A percentile compares a stretch with the other conserved stretches of the same genome.
phyloP scores from a whole-genome alignment of 2,329 filamentous ascomycete genomes.

The Ophiostoma triangulosporum region DNA sequence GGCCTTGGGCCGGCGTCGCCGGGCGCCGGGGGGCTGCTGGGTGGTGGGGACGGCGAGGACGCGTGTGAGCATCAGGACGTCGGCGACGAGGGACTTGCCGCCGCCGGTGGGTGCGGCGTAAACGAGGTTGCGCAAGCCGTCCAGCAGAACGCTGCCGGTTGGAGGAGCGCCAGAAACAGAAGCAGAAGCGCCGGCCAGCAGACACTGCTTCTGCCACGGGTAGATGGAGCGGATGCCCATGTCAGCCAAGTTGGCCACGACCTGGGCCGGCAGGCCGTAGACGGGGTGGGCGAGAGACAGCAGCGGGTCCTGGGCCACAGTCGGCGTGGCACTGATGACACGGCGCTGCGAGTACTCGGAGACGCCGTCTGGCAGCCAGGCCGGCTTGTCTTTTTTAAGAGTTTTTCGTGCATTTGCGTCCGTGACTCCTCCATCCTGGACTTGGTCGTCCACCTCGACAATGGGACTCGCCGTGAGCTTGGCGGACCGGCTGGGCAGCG shows the following conservation, averaged over 20 bases:
- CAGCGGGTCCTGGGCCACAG: slow-evolving; percentile 35
- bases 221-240: slow-evolving; percentile 64
- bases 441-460: not conserved
- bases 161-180: too few species aligned
- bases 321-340: slow-evolving; percentile 38
- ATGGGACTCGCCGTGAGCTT: slow-evolving; percentile 1
- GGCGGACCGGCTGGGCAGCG: not conserved
- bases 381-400: slow-evolving; percentile 7
- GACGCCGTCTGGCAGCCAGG: slow-evolving; percentile 27
- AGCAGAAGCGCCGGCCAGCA: slow-evolving; percentile 45
- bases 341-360: slow-evolving; percentile 46
- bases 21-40: not conserved
- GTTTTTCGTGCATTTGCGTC: slow-evolving; percentile 1
- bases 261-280: slow-evolving; percentile 46
- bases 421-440: not conserved
- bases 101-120: slow-evolving; percentile 69
- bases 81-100: slow-evolving; percentile 63
- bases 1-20: slow-evolving; percentile 38
- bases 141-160: slow-evolving; percentile 30
- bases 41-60: slow-evolving; percentile 38
- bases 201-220: slow-evolving; percentile 65
- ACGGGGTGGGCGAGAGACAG: slow-evolving; percentile 48
- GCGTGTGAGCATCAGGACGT: slow-evolving; percentile 59
- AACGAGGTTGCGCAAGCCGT: slow-evolving; percentile 56
- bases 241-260: slow-evolving; percentile 50